Evolutionary conservation across 768 basidiomycete species (phyloP).

Genomic region (Neoboletus subvelutipes): DNA sequence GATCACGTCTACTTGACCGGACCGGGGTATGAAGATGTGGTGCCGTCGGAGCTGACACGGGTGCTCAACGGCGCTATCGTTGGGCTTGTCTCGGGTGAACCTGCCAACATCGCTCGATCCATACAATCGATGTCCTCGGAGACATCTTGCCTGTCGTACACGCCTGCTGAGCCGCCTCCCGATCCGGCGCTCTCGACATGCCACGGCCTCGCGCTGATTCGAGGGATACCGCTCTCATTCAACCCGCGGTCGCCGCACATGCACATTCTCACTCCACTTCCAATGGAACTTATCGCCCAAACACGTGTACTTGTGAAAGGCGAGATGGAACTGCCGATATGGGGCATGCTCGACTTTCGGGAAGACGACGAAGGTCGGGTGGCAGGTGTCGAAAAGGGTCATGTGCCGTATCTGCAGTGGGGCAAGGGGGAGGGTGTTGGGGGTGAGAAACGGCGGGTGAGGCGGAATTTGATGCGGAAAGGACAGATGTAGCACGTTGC

Average conservation of each 20-base stretch:
- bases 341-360: constrained; percentile 81
- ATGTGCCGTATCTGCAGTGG: constrained; percentile 78
- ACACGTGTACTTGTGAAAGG: constrained; percentile 65
- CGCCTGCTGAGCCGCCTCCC: constrained; percentile 53
- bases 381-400: constrained; percentile 52
- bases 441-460: constrained; percentile 65
- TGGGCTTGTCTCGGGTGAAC: constrained; percentile 52
- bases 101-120: not conserved
- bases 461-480: constrained; percentile 86
- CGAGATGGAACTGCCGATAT: constrained; percentile 83
- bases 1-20: constrained; percentile 69
- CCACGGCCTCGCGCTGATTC: constrained; percentile 75
- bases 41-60: constrained; percentile 60
- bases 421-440: constrained; percentile 71
- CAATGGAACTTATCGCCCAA: constrained; percentile 42
- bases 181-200: constrained; percentile 61
- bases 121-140: not conserved
- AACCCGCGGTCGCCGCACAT: constrained; percentile 38
- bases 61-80: constrained; percentile 84
- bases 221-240: constrained; percentile 38
- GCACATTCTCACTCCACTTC: constrained; percentile 82
- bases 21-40: constrained; percentile 76
- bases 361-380: constrained; percentile 39
- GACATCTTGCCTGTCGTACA: constrained; percentile 49
- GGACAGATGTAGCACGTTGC: constrained; percentile 54